Conservation (phyloP, 2,329 filamentous ascomycete genomes). For the Torrubiella hemipterigena region DNA sequence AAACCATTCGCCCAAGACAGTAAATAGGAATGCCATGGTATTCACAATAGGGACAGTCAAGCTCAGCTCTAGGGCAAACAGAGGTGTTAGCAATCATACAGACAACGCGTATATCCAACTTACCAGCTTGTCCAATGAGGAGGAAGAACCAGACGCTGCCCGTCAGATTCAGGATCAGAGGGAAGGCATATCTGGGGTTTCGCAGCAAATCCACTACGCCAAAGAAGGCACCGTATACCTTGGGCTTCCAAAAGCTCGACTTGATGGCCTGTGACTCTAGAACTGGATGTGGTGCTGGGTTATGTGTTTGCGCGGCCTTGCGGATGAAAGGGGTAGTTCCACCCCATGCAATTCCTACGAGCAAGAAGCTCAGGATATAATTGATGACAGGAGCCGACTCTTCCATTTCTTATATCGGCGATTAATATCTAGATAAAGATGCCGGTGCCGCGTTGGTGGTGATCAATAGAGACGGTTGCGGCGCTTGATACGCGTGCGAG, state of each 20-base stretch:
- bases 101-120: slow-evolving; percentile 19
- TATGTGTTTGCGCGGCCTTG: slow-evolving; percentile 66
- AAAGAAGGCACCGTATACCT: slow-evolving; percentile 55
- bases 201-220: slow-evolving; percentile 65
- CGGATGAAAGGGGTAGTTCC: slow-evolving; percentile 90
- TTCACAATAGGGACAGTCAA: slow-evolving; percentile 93
- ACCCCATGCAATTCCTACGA: slow-evolving; percentile 88
- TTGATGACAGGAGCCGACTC: slow-evolving; percentile 50
- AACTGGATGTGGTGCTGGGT: slow-evolving; percentile 44
- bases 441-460: no score
- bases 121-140: slow-evolving; percentile 83
- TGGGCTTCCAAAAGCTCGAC: slow-evolving; percentile 49
- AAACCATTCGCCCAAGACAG: slow-evolving; percentile 89
- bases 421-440: neutral
- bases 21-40: slow-evolving; percentile 90
- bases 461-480: no score
- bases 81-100: slow-evolving; percentile 1
- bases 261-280: slow-evolving; percentile 37
- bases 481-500: no score
- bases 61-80: slow-evolving; percentile 56
- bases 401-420: slow-evolving; percentile 3
- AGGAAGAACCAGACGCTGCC: slow-evolving; percentile 96
- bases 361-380: slow-evolving; percentile 78
- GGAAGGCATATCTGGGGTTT: slow-evolving; percentile 75
- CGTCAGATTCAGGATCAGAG: slow-evolving; percentile 76